Base-by-base conservation (phyloP, 2,329 filamentous ascomycete genomes). In the Metarhizium guizhouense region DNA sequence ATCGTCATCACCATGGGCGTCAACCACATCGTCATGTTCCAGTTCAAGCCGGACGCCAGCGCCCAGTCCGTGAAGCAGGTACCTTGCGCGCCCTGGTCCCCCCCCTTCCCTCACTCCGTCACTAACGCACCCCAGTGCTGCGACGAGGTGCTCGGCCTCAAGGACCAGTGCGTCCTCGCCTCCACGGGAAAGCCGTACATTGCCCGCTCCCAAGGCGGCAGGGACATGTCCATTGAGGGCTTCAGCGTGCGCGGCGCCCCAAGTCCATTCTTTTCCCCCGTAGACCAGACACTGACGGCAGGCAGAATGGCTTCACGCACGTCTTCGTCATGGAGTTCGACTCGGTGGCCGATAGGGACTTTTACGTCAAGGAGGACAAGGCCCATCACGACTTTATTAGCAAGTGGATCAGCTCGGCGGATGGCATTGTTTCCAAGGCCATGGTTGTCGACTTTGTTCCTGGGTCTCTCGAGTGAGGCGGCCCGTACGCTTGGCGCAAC, bases 271-370 rank as follows among this genome's bases (percentile, higher is more conserved):
- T 10, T 5, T 16, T 6, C 13, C 4, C 14, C 6, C 8, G 6
- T 36, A 32, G 10, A 13, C 16, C 25, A n/a, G 25, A 13, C 3
- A 16, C 48, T 55, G 1, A 57, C 42, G 8, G 2, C 43, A 18
- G 20, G 25, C 57, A 83, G 85, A 75, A 78, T 51, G 85, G 80
- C 0, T 80, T 86, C 52, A 84, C 84, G 0, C 87, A 91, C 65
- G 84, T 76, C 0, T 90, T 90, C 59, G 78, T 91, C 2, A 76
- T 79, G 25, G 81, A 88, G 61, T 90, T 91, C 57, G 76, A 78
- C 10, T 84, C 68, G 25, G 73, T 74, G 18, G 78, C 81, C 59
- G 86, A 91, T 64, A 74, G 86, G 50, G 77, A 84, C 58, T 90
- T 88, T 63, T 91, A 90, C 65, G 69, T 87, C 6, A 68, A 79